These are phyloP conservation scores for Papiliotrema flavescens DNA, from an alignment of 1,284 basidiomycete genomes.

Conservation along the genomic window DNA sequence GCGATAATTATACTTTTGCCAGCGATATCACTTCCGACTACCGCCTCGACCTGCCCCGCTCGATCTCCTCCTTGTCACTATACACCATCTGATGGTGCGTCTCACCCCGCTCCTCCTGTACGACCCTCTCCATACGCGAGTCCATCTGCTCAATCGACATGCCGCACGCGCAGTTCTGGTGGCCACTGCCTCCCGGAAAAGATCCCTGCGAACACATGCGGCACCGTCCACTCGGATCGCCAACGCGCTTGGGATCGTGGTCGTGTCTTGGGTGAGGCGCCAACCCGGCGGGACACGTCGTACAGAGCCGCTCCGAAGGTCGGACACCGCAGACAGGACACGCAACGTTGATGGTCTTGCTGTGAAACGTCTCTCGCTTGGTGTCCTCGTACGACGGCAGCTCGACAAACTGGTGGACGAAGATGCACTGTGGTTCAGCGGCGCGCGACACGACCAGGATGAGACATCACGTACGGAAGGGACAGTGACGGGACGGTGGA, in stretches of 20 bases:
- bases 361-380: not conserved
- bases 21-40: not conserved
- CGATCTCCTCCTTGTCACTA: constrained; percentile 3
- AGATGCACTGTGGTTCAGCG: constrained; percentile 10
- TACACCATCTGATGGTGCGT: not conserved
- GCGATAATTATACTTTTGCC: not conserved
- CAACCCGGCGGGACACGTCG: constrained; percentile 4
- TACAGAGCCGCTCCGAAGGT: not conserved
- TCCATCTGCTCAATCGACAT: constrained; percentile 30
- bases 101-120: constrained; percentile 2
- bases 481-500: constrained; percentile 24
- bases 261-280: constrained; percentile 4
- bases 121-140: constrained; percentile 18
- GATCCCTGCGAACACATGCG: constrained; percentile 5
- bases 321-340: not conserved
- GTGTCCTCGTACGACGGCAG: constrained; percentile 13
- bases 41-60: constrained; percentile 2
- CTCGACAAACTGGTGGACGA: constrained; percentile 11
- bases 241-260: constrained; percentile 6
- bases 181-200: constrained; percentile 10
- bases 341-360: constrained; percentile 1
- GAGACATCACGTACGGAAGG: constrained; percentile 28
- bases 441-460: not conserved
- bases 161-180: constrained; percentile 31
- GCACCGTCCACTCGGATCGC: constrained; percentile 6